A percentile compares a stretch with the other conserved stretches of the same genome.
phyloP scores from a whole-genome alignment of 345 rosid species.

The Clausena lansium region DNA sequence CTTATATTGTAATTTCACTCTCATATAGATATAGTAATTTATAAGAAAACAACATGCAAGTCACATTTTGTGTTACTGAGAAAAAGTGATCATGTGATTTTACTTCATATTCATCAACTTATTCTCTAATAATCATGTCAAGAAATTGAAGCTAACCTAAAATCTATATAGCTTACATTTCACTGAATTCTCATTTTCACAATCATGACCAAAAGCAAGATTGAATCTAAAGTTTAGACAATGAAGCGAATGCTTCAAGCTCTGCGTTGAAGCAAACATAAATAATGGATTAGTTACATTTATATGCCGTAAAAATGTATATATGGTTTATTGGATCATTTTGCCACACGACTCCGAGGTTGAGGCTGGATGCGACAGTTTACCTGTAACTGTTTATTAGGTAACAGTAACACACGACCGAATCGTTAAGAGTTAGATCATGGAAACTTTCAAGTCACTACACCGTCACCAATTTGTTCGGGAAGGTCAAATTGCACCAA shows the following conservation, averaged over 20 bases:
- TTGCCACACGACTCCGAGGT: constrained; percentile 5
- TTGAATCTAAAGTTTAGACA: constrained; percentile 10
- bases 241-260: neutral
- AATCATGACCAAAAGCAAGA: neutral
- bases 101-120: neutral
- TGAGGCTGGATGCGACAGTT: neutral
- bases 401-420: neutral
- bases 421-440: neutral
- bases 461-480: neutral
- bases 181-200: neutral
- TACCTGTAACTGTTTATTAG: neutral
- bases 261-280: constrained; percentile 19
- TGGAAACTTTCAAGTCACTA: neutral
- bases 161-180: neutral
- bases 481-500: no score
- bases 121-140: neutral
- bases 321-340: neutral
- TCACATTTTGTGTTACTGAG: no score
- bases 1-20: no score
- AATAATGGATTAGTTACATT: neutral
- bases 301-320: neutral
- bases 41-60: no score
- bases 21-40: no score
- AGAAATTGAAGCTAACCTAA: no score
- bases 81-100: no score